Base-by-base conservation (phyloP, 2,329 filamentous ascomycete species). In the Emergomyces africanus region DNA sequence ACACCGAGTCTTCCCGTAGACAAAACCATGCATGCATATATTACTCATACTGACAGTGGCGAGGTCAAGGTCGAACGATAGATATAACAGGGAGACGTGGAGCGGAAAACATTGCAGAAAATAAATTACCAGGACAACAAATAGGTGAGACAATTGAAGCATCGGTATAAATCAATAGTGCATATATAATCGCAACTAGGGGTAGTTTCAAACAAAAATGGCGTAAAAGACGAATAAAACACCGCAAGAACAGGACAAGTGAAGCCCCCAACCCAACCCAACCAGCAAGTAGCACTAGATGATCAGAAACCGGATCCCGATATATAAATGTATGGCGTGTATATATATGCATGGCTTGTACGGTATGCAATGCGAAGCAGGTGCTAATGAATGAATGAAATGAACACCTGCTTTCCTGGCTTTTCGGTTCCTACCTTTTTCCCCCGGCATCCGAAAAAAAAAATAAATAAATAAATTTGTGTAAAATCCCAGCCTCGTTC, bases 1-100 rank as follows among this genome's bases (percentile, higher is more conserved):
- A 54, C 50, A 54, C 50, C 50, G 33, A 54, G 50, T 54, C 50
- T 39, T 39, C 50, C 50, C 33, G 33, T 54, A 39, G 50, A 54
- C 33, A 39, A 39, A 54, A 51, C 49, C 49, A 51, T 51, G 50
- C 33, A 54, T 54, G 50, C 50, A 54, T 35, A 23, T 23, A 37
- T 25, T 23, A 54, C n/a, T 37, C 49, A 51, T 51, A 10, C 50
- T 39, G 50, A 39, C 30, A 25, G 50, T 15, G 50, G 25, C 33
- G 33, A 30, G 33, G 23, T 49, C 12, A 33, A 20, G 33, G 33
- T 37, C n/a, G 33, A 23, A 54, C 30, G 6, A 51, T 33, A 23
- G 6, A 51, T 33, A 23, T 30, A 51, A 51, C 18, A 51, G 30
- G 18, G 28, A 51, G 30, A 37, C 33, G 12, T 39, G 30, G n/a